Evolutionary conservation across 768 basidiomycete genomes (phyloP).

Genomic region (Boletus vermiculosoides): DNA sequence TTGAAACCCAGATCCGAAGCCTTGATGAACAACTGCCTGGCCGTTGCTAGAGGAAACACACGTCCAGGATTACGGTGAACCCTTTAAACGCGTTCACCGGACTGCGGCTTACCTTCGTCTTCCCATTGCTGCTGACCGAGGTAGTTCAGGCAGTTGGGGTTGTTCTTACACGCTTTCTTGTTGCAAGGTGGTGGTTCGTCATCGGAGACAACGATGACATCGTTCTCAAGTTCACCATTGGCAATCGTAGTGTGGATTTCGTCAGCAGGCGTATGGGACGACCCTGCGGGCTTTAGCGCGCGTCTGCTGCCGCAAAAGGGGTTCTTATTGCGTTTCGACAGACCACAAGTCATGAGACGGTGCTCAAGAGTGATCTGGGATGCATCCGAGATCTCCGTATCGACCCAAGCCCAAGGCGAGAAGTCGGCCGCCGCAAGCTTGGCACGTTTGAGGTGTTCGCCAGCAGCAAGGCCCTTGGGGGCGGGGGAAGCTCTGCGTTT

Average conservation of each 20-base stretch:
- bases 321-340: constrained; percentile 50
- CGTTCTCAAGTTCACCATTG: constrained; percentile 52
- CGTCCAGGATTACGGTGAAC: constrained; percentile 3
- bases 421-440: constrained; percentile 45
- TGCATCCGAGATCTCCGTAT: constrained; percentile 53
- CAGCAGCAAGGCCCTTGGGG: constrained; percentile 54
- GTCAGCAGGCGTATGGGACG: constrained; percentile 8
- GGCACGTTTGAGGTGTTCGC: constrained; percentile 60
- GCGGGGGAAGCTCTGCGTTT: constrained; percentile 49
- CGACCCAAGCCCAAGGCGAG: constrained; percentile 81
- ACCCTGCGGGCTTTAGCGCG: constrained; percentile 25
- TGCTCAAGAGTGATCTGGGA: constrained; percentile 69
- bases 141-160: constrained; percentile 86
- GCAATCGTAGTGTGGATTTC: constrained; percentile 15
- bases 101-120: constrained; percentile 49
- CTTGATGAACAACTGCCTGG: constrained; percentile 51
- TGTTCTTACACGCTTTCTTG: constrained; percentile 65
- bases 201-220: constrained; percentile 70
- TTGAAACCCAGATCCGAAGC: constrained; percentile 51
- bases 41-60: constrained; percentile 41
- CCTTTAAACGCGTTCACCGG: constrained; percentile 12
- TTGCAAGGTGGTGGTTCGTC: constrained; percentile 57
- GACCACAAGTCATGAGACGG: constrained; percentile 62
- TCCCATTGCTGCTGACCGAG: constrained; percentile 85
- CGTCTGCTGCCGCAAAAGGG: constrained; percentile 62